Evolutionary conservation across 805 yeast species (phyloP).

Genomic region (Kuraishia hungarica): DNA sequence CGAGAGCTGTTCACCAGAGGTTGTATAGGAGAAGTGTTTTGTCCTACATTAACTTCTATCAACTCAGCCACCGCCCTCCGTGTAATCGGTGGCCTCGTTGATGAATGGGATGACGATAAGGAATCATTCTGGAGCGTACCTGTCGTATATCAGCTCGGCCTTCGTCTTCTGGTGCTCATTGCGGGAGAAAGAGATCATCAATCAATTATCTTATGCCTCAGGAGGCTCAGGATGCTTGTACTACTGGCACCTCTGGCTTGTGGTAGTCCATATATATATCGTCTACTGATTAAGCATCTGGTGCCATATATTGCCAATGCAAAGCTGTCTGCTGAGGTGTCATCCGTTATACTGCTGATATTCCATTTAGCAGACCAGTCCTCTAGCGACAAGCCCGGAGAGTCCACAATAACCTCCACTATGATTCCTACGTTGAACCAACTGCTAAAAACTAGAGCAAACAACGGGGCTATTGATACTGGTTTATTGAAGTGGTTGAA

Average conservation of each 20-base stretch:
- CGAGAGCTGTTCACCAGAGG: background rate
- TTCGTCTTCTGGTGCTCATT: background rate
- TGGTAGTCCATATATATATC: background rate
- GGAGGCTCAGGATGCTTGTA: background rate
- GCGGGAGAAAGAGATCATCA: background rate
- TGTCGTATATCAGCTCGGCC: background rate
- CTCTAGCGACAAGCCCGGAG: background rate
- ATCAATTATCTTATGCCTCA: background rate
- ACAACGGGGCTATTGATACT: background rate
- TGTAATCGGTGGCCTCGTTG: background rate
- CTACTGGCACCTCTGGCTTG: background rate
- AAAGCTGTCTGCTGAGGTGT: background rate
- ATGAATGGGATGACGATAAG: background rate
- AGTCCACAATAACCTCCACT: too few relatives aligned
- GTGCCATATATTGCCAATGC: background rate
- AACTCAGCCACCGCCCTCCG: background rate
- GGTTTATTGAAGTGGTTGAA: background rate
- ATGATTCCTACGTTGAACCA: background rate
- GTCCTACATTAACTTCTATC: background rate
- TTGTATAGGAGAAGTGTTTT: background rate
- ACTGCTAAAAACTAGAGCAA: background rate
- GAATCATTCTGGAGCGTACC: background rate
- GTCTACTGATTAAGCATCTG: background rate
- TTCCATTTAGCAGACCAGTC: background rate
- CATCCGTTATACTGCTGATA: background rate